Evolutionary conservation across 2,329 filamentous ascomycete species (phyloP).

Genomic region (Penicillium polonicum): DNA sequence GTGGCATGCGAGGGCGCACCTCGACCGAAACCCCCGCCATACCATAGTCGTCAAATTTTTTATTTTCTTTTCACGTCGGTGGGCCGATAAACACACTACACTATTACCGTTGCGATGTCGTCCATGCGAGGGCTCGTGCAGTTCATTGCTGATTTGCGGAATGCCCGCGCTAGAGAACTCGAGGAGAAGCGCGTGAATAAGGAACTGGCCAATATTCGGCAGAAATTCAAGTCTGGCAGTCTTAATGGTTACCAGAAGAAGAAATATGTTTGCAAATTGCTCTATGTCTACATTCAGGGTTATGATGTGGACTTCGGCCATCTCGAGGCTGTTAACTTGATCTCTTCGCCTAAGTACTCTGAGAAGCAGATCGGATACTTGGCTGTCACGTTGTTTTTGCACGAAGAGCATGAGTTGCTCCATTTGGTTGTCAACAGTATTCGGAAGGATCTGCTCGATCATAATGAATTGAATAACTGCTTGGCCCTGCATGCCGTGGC

Average conservation of each 20-base stretch:
- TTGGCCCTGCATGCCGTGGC: slow-evolving; percentile 95
- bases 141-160: slow-evolving; percentile 95
- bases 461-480: slow-evolving; percentile 97
- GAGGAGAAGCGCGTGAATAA: slow-evolving; percentile 99
- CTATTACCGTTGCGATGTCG: slow-evolving; percentile 34
- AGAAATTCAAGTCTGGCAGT: slow-evolving; percentile 96
- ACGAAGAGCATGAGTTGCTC: slow-evolving; percentile 93
- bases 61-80: not conserved
- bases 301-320: slow-evolving; percentile 99
- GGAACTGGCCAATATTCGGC: slow-evolving; percentile 95
- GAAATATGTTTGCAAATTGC: slow-evolving; percentile 99
- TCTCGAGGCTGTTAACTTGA: slow-evolving; percentile 95
- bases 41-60: not conserved
- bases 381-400: slow-evolving; percentile 93
- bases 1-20: slow-evolving; percentile 25
- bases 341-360: slow-evolving; percentile 94
- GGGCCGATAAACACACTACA: not conserved
- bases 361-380: slow-evolving; percentile 99
- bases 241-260: slow-evolving; percentile 98
- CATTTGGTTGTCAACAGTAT: slow-evolving; percentile 98
- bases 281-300: slow-evolving; percentile 98
- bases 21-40: slow-evolving; percentile 16
- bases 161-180: slow-evolving; percentile 88
- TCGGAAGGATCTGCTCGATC: slow-evolving; percentile 87
- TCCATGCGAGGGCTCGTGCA: slow-evolving; percentile 77